A percentile compares a stretch with the other conserved stretches of the same genome.
Conservation (phyloP, 129 eudicot species). For the Flaveria linearis region DNA sequence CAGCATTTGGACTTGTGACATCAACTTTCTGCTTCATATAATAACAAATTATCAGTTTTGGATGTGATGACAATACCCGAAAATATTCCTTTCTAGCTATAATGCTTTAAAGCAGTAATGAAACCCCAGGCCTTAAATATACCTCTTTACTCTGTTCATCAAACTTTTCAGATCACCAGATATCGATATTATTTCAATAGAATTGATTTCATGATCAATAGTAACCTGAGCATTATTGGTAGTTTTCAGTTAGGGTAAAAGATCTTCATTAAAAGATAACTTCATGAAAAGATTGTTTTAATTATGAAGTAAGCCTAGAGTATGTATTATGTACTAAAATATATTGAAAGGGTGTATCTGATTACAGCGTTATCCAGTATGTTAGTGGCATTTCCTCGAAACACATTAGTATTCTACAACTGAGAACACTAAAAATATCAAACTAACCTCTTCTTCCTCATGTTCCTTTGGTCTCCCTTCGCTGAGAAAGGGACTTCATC, state of each 20-base stretch:
- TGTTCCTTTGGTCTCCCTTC: slow-evolving; percentile 13
- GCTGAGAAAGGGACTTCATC: slow-evolving; percentile 15
- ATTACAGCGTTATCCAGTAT: slow-evolving; percentile 23
- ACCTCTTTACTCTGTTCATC: slow-evolving; percentile 40
- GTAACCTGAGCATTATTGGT: slow-evolving; percentile 9
- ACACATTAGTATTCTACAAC: slow-evolving; percentile 8
- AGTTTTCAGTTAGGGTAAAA: neutral
- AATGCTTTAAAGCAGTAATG: neutral
- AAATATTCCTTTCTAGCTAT: neutral
- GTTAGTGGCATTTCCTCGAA: slow-evolving; percentile 1
- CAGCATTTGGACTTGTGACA: neutral
- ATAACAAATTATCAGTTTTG: neutral
- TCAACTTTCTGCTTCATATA: slow-evolving; percentile 4
- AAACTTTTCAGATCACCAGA: slow-evolving; percentile 25
- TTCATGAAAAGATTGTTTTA: neutral
- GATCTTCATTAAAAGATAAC: neutral
- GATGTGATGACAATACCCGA: neutral
- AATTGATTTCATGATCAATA: slow-evolving; percentile 34
- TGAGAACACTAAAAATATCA: neutral
- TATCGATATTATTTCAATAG: slow-evolving; percentile 13
- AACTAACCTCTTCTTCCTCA: slow-evolving; percentile 34
- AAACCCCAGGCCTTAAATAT: slow-evolving; percentile 4
- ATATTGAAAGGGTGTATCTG: neutral
- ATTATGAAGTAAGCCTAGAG: neutral
- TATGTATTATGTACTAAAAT: neutral